Evolutionary conservation across 176 grass and related monocot genomes (phyloP).

Genomic region (Raddia guianensis): DNA sequence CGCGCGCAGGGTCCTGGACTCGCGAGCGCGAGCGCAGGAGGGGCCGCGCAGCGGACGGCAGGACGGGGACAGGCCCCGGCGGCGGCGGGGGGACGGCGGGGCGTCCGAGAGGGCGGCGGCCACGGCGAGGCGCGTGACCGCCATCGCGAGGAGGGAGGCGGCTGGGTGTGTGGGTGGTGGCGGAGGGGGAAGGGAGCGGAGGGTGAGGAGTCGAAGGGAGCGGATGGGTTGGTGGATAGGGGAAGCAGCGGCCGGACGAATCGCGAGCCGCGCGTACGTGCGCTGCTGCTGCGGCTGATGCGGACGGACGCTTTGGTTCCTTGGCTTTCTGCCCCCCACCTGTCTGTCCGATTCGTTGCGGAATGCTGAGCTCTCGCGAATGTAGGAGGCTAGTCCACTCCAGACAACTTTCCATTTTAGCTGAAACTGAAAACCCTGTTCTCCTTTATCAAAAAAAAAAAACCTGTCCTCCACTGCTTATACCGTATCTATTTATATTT

Average conservation of each 20-base stretch:
- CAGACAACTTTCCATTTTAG: too few species aligned
- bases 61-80: neutral
- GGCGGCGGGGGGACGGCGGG: conserved; percentile 46
- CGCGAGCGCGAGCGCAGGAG: neutral
- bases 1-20: conserved; percentile 29
- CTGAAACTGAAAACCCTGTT: too few species aligned
- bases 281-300: neutral
- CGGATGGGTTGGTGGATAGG: conserved; percentile 27
- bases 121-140: conserved; percentile 59
- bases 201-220: conserved; percentile 28
- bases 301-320: neutral
- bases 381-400: too few species aligned
- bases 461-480: too few species aligned
- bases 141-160: conserved; percentile 38
- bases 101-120: conserved; percentile 41
- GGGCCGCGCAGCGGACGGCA: conserved; percentile 28
- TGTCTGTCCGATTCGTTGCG: neutral
- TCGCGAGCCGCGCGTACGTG: too few species aligned
- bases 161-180: neutral
- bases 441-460: too few species aligned
- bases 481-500: too few species aligned
- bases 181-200: conserved; percentile 16
- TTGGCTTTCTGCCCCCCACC: too few species aligned
- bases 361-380: neutral
- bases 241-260: neutral